These are phyloP conservation scores for Starmerella asiatica DNA, from an alignment of 805 yeast genomes.

Conservation along the genomic window DNA sequence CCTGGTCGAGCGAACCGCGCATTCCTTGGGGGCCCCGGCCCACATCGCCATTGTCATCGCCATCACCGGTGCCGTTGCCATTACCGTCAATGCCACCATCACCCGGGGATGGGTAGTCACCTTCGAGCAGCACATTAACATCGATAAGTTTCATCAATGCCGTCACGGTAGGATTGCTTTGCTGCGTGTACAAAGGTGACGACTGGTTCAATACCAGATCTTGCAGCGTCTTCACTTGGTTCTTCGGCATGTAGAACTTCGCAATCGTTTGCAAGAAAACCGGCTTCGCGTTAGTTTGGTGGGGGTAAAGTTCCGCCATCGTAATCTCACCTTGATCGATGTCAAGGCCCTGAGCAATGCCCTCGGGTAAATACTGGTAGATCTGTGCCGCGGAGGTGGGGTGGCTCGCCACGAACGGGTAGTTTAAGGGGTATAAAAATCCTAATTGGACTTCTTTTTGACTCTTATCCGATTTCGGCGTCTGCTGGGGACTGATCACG, in stretches of 20 bases:
- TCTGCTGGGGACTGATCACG: slow-evolving; percentile 55
- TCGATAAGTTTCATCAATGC: slow-evolving; percentile 62
- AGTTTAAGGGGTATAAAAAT: slow-evolving; percentile 65
- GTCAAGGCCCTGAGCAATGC: slow-evolving; percentile 49
- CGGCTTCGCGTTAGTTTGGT: slow-evolving; percentile 33
- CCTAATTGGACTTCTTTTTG: slow-evolving; percentile 57
- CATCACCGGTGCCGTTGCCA: slow-evolving; percentile 14
- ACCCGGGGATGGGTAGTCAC: slow-evolving; percentile 3
- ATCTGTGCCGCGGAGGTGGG: slow-evolving; percentile 72
- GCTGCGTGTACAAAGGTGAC: slow-evolving; percentile 49
- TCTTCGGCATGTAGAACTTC: slow-evolving; percentile 63
- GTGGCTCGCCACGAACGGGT: slow-evolving; percentile 65
- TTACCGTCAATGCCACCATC: slow-evolving; percentile 1
- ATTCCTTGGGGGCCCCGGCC: slow-evolving; percentile 23
- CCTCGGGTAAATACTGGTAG: slow-evolving; percentile 69
- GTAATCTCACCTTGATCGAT: slow-evolving; percentile 33
- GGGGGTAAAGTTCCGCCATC: slow-evolving; percentile 65
- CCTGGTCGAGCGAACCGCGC: slow-evolving; percentile 27
- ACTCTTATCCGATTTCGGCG: slow-evolving; percentile 19
- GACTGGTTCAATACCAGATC: slow-evolving; percentile 35
- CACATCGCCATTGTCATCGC: slow-evolving; percentile 2
- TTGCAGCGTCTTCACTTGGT: slow-evolving; percentile 38
- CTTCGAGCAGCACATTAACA: slow-evolving; percentile 39
- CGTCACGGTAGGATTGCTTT: slow-evolving; percentile 38
- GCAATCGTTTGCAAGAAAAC: slow-evolving; percentile 78